These are phyloP conservation scores for Hypoxylon perforatum DNA, from an alignment of 495 filamentous ascomycete species.

Conservation along the genomic window DNA sequence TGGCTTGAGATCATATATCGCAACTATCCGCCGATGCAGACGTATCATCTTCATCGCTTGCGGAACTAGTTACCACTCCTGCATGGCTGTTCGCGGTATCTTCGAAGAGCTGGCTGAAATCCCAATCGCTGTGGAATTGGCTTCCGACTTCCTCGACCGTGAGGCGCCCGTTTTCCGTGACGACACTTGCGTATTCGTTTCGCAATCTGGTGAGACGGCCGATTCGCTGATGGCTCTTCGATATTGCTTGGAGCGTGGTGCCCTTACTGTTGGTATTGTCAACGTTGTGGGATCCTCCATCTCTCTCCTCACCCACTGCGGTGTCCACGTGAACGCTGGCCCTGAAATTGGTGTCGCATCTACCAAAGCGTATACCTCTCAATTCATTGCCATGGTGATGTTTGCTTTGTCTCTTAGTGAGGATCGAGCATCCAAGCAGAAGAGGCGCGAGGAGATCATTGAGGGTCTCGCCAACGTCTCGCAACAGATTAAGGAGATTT, in stretches of 20 bases:
- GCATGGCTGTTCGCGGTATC: conserved; percentile 97
- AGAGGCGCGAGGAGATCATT: conserved; percentile 96
- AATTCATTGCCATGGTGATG: conserved; percentile 99
- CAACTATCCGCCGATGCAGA: conserved; percentile 94
- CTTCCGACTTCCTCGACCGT: conserved; percentile 97
- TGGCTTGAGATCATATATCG: conserved; percentile 93
- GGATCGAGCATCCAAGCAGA: conserved; percentile 92
- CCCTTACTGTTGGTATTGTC: conserved; percentile 96
- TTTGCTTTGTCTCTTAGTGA: conserved; percentile 95
- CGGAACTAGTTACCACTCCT: conserved; percentile 97
- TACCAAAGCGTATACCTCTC: conserved; percentile 98
- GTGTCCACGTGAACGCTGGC: conserved; percentile 99
- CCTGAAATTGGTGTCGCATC: conserved; percentile 99
- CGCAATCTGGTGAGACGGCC: conserved; percentile 98
- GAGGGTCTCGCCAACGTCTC: conserved; percentile 88
- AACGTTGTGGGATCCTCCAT: conserved; percentile 98
- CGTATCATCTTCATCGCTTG: conserved; percentile 98
- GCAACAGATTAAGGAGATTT: conserved; percentile 88
- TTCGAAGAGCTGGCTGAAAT: conserved; percentile 99
- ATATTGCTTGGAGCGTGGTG: conserved; percentile 97
- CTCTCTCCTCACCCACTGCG: conserved; percentile 97
- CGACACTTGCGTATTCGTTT: conserved; percentile 98
- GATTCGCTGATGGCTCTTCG: conserved; percentile 96
- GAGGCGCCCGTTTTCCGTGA: conserved; percentile 99
- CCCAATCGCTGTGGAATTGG: conserved; percentile 94